Conservation (phyloP, 1,284 basidiomycete genomes). For the Microbotryum saponariae region DNA sequence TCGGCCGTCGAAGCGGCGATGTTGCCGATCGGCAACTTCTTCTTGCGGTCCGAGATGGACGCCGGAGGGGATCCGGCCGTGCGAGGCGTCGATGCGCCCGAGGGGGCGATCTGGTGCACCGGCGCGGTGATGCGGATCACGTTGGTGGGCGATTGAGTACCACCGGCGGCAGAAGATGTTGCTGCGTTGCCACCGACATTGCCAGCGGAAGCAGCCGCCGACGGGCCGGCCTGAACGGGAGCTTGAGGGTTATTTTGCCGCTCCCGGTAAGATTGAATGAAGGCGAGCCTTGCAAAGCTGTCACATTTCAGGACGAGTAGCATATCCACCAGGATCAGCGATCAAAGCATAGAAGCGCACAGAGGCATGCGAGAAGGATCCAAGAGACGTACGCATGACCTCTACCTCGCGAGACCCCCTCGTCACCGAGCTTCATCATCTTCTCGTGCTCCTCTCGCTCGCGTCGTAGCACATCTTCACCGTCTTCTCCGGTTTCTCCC, state of each 20-base stretch:
- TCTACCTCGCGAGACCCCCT: conserved; percentile 23
- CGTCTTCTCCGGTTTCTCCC: conserved; percentile 11
- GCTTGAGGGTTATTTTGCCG: conserved; percentile 23
- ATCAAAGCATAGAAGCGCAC: background rate
- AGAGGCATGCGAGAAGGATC: background rate
- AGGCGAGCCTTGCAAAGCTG: conserved; percentile 34
- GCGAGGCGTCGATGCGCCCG: background rate
- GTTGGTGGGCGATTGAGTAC: conserved; percentile 20
- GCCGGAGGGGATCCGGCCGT: conserved; percentile 1
- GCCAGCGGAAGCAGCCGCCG: no score
- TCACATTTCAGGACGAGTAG: no score
- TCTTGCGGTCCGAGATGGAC: conserved; percentile 8
- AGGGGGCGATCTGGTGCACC: background rate
- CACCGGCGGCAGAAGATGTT: background rate
- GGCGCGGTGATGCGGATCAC: conserved; percentile 18
- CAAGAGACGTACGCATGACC: conserved; percentile 24
- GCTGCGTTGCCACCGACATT: background rate
- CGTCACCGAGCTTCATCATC: conserved; percentile 30
- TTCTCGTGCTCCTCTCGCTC: conserved; percentile 27
- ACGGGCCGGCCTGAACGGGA: background rate
- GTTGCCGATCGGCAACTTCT: background rate
- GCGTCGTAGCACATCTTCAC: conserved; percentile 12
- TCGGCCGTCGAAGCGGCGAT: conserved; percentile 3
- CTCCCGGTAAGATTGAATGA: conserved; percentile 35
- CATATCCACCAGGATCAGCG: background rate